Base-by-base conservation (phyloP, 1,139 yeast genomes). In the Hemisphaericaspora xylanilytica region DNA sequence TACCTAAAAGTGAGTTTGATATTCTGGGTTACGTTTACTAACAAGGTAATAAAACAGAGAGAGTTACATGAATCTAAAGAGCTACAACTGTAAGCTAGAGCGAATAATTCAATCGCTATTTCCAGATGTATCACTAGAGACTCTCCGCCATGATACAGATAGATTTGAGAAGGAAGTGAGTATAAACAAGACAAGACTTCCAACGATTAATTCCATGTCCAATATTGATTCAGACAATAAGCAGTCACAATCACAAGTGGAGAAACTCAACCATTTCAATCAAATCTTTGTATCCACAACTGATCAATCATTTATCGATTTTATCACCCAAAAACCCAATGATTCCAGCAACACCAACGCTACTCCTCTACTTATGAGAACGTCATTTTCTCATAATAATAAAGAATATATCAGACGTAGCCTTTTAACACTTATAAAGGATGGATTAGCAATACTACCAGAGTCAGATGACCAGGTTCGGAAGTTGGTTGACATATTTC, bases 271-370 rank as follows among this genome's bases (percentile, higher is more conserved):
- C 6, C 37, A 43, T 33, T 39, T 47, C 20, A 40, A 43, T 22
- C 40, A 38, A 14, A 29, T 38, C 11, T 48, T 43, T 38, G 45
- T 40, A n/a, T 47, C 51, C 5, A 51, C 55, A 2, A 46, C 55
- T 1, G 55, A 52, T 26, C 50, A 50, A 32, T 51, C 55, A 33
- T 52, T 52, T 36, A 47, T 52, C 10, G 48, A 44, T 6, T 52
- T 50, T 30, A 48, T 52, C 36, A 46, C 46, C 12, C 44, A 41
- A 15, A 45, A 37, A n/a, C 32, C 39, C 2, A 35, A 39, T 7
- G 36, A 33, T 8, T 36, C 33, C 7, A 40, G 31, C 3, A 36
- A 39, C 16, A 35, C 25, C 13, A 12, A 4, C 3, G 5, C 28
- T 5, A 25, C 28, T 4, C 32, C 32, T 7, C 13, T 29, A 5